A percentile compares a stretch with the other conserved stretches of the same genome.
Conservation (phyloP, 2,329 filamentous ascomycete species). For the Penicillium expansum region DNA sequence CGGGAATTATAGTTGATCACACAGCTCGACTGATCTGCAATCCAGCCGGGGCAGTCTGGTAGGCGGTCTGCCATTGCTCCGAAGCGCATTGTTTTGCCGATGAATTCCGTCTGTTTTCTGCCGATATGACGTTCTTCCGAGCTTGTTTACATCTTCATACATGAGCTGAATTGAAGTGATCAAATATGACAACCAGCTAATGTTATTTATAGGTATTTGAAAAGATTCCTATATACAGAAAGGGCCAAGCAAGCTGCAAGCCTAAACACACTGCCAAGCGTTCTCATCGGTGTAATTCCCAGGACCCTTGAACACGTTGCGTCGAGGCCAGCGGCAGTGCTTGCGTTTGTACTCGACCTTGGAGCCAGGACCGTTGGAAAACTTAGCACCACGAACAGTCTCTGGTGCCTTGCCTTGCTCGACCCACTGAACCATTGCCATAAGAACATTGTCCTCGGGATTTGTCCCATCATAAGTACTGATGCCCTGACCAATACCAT, state of each 20-base stretch:
- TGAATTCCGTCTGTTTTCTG: slow-evolving; percentile 10
- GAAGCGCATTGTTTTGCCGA: neutral
- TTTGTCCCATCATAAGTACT: slow-evolving; percentile 23
- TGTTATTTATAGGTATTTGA: neutral
- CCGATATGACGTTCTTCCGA: slow-evolving; percentile 8
- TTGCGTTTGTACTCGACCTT: slow-evolving; percentile 46
- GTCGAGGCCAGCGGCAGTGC: slow-evolving; percentile 46
- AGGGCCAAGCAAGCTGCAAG: neutral
- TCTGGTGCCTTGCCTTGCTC: slow-evolving; percentile 44
- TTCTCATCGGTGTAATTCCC: slow-evolving; percentile 35
- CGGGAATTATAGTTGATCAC: neutral
- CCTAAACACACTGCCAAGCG: slow-evolving; percentile 34
- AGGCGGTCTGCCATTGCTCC: slow-evolving; percentile 1
- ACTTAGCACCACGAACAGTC: slow-evolving; percentile 46
- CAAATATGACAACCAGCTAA: too few species aligned
- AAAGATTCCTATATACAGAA: neutral
- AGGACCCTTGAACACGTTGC: slow-evolving; percentile 33
- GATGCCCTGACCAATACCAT: slow-evolving; percentile 40
- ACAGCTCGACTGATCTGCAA: slow-evolving; percentile 1
- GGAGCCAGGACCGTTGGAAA: slow-evolving; percentile 38
- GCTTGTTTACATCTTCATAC: neutral
- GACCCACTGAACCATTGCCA: slow-evolving; percentile 51
- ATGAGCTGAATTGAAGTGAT: too few species aligned
- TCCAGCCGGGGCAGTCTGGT: neutral
- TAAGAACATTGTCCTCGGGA: slow-evolving; percentile 48